Evolutionary conservation across 2,329 filamentous ascomycete genomes (phyloP).

Genomic region (Cladophialophora chaetospira): DNA sequence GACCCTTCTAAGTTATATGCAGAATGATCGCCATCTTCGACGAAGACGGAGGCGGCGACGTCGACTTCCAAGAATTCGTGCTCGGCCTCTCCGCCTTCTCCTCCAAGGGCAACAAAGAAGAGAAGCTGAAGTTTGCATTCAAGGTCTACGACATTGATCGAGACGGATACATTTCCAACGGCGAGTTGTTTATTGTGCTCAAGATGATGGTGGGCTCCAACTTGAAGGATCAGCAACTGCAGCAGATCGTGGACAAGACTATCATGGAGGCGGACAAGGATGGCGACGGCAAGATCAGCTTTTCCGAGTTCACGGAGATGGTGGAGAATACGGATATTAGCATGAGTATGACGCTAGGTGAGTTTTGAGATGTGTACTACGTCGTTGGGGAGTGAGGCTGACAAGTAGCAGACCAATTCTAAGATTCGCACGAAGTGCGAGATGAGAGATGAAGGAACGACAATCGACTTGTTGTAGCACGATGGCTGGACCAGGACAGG

Average conservation of each 20-base stretch:
- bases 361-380: slow-evolving; percentile 30
- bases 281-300: slow-evolving; percentile 96
- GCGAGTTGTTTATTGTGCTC: slow-evolving; percentile 96
- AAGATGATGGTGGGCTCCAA: slow-evolving; percentile 99
- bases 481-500: no score
- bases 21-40: slow-evolving; percentile 99
- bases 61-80: slow-evolving; percentile 99
- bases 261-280: slow-evolving; percentile 99
- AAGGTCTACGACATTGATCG: slow-evolving; percentile 99
- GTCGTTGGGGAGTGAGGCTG: background rate
- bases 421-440: background rate
- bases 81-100: slow-evolving; percentile 93
- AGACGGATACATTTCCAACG: slow-evolving; percentile 97
- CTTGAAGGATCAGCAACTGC: slow-evolving; percentile 96
- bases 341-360: slow-evolving; percentile 69
- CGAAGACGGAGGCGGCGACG: slow-evolving; percentile 94
- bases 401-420: background rate
- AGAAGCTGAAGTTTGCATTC: slow-evolving; percentile 97
- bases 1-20: slow-evolving; percentile 22
- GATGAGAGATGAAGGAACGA: no score
- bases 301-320: slow-evolving; percentile 98
- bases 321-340: slow-evolving; percentile 85
- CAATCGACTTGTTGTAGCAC: no score
- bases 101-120: slow-evolving; percentile 97
- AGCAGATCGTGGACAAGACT: slow-evolving; percentile 99